Conservation (phyloP, 1,284 basidiomycete species). For the Limonomyces culmigenus region DNA sequence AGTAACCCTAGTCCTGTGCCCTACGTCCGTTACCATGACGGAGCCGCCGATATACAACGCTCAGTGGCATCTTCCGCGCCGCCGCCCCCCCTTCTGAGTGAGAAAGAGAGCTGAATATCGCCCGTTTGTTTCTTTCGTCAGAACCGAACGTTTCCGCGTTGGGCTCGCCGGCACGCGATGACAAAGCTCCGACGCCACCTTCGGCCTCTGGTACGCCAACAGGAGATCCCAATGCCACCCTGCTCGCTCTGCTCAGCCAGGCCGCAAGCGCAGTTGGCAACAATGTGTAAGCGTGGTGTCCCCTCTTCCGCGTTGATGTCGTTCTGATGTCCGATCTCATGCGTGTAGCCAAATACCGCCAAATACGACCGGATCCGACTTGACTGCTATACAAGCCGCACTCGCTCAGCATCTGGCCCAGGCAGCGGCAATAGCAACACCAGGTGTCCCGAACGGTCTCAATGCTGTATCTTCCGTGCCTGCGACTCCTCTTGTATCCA, state of each 20-base stretch:
- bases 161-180: slow-evolving; percentile 12
- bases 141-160: slow-evolving; percentile 21
- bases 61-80: slow-evolving; percentile 29
- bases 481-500: no score
- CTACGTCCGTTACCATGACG: slow-evolving; percentile 44
- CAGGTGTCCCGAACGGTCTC: no score
- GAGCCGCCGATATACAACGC: no score
- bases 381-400: no score
- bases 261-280: slow-evolving; percentile 25
- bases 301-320: background rate
- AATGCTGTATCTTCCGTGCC: no score
- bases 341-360: slow-evolving; percentile 39
- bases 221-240: slow-evolving; percentile 35
- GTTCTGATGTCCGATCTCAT: background rate
- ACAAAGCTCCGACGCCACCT: slow-evolving; percentile 14
- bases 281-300: no score
- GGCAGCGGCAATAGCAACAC: no score
- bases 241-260: slow-evolving; percentile 51
- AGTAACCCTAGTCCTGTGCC: slow-evolving; percentile 56
- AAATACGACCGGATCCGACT: no score
- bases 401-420: no score
- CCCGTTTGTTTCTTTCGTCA: slow-evolving; percentile 41
- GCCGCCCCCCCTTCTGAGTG: slow-evolving; percentile 22
- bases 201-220: slow-evolving; percentile 10
- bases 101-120: slow-evolving; percentile 52